Base-by-base conservation (phyloP, 768 basidiomycete genomes). In the Suillus hirtellus region DNA sequence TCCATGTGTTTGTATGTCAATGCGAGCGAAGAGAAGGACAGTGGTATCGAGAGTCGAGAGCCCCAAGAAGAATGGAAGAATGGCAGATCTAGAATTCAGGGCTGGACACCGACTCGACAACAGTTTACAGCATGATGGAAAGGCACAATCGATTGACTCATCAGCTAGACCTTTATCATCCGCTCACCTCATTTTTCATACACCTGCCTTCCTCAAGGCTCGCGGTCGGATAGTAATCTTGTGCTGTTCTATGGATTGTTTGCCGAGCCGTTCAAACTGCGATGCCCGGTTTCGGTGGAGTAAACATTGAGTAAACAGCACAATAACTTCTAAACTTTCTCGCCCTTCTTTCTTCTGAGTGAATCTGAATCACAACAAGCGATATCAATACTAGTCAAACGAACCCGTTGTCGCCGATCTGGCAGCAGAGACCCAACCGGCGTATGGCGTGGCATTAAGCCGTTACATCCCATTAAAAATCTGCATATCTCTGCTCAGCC, bases 121-220 rank as follows among this genome's bases (percentile, higher is more conserved):
- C 38, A 24, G 38, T 58, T 27, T 58, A 58, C 55, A 40, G 55
- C 55, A 56, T 24, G 55, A 56, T 55, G 21, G 38, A 56, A 40
- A 56, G 55, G 55, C 17, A 38, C 37, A 21, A 56, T 40, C 21
- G 38, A 56, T 38, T 38, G 4, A 56, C 37, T 46, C 44, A 38
- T 24, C 14, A 56, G 37, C 15, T 56, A 38, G 19, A 56, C 37
- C 15, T 40, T 56, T 38, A 56, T 38, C 6, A 31, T 21, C 55
- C 38, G 10, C 38, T 56, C 21, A 56, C 55, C 55, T 56, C 55
- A 38, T 56, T 56, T 56, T 56, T 56, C 38, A 27, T 27, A 56
- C 38, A 40, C 55, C 55, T 40, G 56, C 40, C 56, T 42, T 58
- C 56, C 56, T 42, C 56, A 40, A 58, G 55, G 55, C 38, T 58